phyloP scores from a whole-genome alignment of 192 early-diverging fungal species.

The Coemansia asiatica region DNA sequence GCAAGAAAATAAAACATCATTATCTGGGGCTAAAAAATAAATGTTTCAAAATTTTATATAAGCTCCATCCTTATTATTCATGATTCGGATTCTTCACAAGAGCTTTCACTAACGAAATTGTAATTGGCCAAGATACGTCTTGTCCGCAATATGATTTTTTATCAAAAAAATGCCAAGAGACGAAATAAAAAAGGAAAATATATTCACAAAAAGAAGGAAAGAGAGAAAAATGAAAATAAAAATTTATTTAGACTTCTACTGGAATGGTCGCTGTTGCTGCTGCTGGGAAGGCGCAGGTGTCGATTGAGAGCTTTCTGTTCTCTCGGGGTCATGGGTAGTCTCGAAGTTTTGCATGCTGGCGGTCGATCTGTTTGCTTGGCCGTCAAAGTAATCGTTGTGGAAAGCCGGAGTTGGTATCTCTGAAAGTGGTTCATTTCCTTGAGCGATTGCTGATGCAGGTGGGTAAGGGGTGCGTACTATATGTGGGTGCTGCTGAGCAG shows the following conservation, averaged over 20 bases:
- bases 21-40: too few species aligned
- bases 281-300: conserved; percentile 1
- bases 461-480: conserved; percentile 6
- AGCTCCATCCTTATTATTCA: background rate
- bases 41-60: too few species aligned
- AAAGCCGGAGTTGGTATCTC: background rate
- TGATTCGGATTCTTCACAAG: background rate
- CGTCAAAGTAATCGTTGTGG: background rate
- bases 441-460: background rate
- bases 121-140: background rate
- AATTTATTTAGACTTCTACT: background rate
- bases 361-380: background rate
- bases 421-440: background rate
- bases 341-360: background rate
- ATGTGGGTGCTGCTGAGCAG: background rate
- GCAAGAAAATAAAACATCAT: background rate
- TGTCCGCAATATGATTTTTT: background rate
- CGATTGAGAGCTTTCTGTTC: background rate
- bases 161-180: background rate
- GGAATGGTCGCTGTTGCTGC: background rate
- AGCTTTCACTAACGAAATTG: background rate
- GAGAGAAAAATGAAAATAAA: background rate
- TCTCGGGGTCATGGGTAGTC: background rate
- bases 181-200: background rate
- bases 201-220: background rate